Evolutionary conservation across 257 asterid genomes (phyloP).

Genomic region (Paraleonurus japonicus): DNA sequence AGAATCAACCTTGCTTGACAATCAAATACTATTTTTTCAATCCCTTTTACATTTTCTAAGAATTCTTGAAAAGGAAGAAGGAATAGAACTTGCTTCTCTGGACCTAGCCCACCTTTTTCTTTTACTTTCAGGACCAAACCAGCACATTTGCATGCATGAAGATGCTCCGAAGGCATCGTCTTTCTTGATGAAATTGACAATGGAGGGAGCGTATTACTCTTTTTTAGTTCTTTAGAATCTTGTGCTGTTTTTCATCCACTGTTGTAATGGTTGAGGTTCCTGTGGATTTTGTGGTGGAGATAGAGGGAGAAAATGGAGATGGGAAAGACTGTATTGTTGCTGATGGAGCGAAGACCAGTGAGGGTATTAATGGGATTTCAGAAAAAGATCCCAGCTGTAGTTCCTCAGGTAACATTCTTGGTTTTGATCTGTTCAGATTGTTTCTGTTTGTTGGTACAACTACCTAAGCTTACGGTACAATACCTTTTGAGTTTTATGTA

Average conservation of each 20-base stretch:
- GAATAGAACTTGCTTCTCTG: slow-evolving; percentile 11
- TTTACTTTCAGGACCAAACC: slow-evolving; percentile 13
- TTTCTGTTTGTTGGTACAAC: slow-evolving; percentile 25
- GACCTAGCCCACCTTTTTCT: slow-evolving; percentile 3
- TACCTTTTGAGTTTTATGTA: not conserved
- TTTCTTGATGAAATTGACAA: slow-evolving; percentile 16
- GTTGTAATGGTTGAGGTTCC: slow-evolving; percentile 40
- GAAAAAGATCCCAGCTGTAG: slow-evolving; percentile 21
- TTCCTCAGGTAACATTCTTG: slow-evolving; percentile 39
- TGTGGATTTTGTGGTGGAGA: slow-evolving; percentile 36
- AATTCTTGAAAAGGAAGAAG: slow-evolving; percentile 4
- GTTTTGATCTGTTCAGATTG: slow-evolving; percentile 20
- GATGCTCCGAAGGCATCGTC: slow-evolving; percentile 22
- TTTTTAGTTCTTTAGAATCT: not conserved
- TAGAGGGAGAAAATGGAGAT: slow-evolving; percentile 35
- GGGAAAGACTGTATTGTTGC: slow-evolving; percentile 8
- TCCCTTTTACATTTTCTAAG: not conserved
- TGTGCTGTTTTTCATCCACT: not conserved
- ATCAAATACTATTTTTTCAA: not conserved
- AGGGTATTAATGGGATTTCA: slow-evolving; percentile 35
- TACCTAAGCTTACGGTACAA: slow-evolving; percentile 27
- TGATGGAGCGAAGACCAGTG: slow-evolving; percentile 18
- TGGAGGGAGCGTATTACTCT: not conserved
- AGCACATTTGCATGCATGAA: slow-evolving; percentile 38
- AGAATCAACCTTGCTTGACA: slow-evolving; percentile 22